phyloP scores from a whole-genome alignment of 129 eudicot species.

The Sambucus nigra region DNA sequence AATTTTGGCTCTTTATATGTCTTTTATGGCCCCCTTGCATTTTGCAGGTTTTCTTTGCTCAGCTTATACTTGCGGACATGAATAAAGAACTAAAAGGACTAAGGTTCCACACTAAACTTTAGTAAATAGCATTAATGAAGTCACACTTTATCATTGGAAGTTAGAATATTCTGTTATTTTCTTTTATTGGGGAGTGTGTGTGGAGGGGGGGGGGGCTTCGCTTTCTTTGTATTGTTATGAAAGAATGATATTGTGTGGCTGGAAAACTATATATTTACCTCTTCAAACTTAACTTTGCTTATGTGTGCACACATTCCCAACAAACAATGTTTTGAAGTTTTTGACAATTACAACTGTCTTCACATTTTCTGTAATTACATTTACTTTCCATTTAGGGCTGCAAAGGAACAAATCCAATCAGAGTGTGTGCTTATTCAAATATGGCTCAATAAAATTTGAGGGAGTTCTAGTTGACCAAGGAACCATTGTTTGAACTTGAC shows the following conservation, averaged over 20 bases:
- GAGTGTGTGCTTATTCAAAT: too few species aligned
- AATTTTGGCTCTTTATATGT: too few species aligned
- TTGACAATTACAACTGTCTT: not conserved
- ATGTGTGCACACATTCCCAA: too few species aligned
- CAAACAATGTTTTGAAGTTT: too few species aligned
- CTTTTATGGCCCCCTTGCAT: too few species aligned
- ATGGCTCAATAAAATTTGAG: too few species aligned
- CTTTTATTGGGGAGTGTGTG: not conserved
- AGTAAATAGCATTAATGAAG: not conserved
- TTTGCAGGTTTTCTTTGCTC: constrained; percentile 94
- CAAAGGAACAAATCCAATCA: too few species aligned
- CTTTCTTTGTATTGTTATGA: not conserved
- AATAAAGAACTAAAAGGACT: constrained; percentile 93
- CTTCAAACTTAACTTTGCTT: too few species aligned
- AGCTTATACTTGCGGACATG: constrained; percentile 90
- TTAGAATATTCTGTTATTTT: not conserved
- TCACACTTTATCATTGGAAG: not conserved
- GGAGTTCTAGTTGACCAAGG: too few species aligned
- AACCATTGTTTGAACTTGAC: too few species aligned
- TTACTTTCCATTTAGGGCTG: not conserved
- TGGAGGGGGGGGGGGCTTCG: not conserved
- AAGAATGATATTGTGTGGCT: too few species aligned
- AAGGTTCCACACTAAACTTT: constrained; percentile 43
- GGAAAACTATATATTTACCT: too few species aligned
- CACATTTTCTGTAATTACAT: not conserved